Conservation (phyloP, 2,329 filamentous ascomycete genomes). For the Orbilia blumenaviensis region DNA sequence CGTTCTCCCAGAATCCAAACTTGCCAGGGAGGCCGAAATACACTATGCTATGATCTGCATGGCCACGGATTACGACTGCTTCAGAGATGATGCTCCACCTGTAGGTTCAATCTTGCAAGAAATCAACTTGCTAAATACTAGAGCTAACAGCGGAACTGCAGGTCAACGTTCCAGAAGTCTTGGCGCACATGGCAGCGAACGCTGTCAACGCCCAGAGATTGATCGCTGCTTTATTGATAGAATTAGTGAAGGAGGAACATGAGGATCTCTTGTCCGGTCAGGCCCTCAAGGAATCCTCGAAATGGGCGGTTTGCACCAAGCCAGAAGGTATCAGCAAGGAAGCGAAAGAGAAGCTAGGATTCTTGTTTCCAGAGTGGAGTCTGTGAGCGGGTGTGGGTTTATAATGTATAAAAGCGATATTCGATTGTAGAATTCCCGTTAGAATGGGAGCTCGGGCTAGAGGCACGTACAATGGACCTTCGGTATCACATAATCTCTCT, state of each 20-base stretch:
- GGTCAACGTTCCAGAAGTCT: conserved; percentile 96
- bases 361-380: conserved; percentile 83
- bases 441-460: background rate
- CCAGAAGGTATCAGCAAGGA: conserved; percentile 76
- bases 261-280: conserved; percentile 78
- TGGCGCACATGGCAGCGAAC: conserved; percentile 95
- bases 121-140: conserved; percentile 64
- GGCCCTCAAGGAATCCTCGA: conserved; percentile 79
- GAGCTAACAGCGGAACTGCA: background rate
- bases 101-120: conserved; percentile 16
- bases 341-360: conserved; percentile 80
- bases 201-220: conserved; percentile 84
- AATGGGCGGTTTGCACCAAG: conserved; percentile 86
- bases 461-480: too few species aligned
- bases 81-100: conserved; percentile 63
- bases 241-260: conserved; percentile 80
- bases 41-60: conserved; percentile 99
- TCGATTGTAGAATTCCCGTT: background rate
- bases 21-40: conserved; percentile 94
- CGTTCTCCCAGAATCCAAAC: conserved; percentile 90
- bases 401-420: background rate
- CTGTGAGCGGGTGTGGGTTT: background rate
- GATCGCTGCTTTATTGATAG: conserved; percentile 85
- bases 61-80: conserved; percentile 99
- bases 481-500: too few species aligned